These are phyloP conservation scores for Gloeopeniophorella convolvens DNA, from an alignment of 768 basidiomycete species.

Conservation along the genomic window DNA sequence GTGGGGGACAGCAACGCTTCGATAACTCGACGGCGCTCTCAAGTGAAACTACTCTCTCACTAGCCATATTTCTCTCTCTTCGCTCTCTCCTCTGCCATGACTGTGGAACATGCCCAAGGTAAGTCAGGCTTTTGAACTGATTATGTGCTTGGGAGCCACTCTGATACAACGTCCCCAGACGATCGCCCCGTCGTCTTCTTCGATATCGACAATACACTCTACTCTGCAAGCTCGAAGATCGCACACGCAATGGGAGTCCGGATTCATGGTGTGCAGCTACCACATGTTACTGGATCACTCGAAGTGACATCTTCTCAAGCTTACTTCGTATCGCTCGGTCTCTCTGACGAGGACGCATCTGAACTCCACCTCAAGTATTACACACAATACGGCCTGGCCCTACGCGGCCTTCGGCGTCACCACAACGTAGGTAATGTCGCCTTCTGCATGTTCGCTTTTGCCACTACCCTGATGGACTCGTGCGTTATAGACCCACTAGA, in stretches of 20 bases:
- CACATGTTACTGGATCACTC: neutral
- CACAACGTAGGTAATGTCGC: conserved; percentile 57
- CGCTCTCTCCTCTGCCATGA: no score
- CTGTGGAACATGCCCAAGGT: conserved; percentile 9
- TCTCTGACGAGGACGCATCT: conserved; percentile 62
- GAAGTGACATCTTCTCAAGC: conserved; percentile 32
- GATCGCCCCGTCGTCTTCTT: conserved; percentile 64
- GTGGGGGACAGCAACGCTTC: no score
- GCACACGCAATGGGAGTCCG: conserved; percentile 72
- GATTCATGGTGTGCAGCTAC: conserved; percentile 54
- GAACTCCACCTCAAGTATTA: conserved; percentile 69
- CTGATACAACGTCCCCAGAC: conserved; percentile 32
- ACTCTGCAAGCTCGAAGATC: conserved; percentile 69
- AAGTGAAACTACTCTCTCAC: no score
- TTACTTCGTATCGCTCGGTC: conserved; percentile 67
- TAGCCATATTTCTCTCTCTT: no score
- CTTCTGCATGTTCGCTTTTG: neutral
- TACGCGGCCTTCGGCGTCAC: conserved; percentile 71
- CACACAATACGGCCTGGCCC: conserved; percentile 73
- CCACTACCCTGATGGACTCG: neutral
- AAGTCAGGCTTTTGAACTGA: neutral
- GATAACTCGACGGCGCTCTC: no score
- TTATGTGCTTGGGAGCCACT: neutral
- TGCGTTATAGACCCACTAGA: conserved; percentile 63
- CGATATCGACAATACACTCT: conserved; percentile 86